Conservation (phyloP, 345 rosid species). For the Capsella bursapastoris region DNA sequence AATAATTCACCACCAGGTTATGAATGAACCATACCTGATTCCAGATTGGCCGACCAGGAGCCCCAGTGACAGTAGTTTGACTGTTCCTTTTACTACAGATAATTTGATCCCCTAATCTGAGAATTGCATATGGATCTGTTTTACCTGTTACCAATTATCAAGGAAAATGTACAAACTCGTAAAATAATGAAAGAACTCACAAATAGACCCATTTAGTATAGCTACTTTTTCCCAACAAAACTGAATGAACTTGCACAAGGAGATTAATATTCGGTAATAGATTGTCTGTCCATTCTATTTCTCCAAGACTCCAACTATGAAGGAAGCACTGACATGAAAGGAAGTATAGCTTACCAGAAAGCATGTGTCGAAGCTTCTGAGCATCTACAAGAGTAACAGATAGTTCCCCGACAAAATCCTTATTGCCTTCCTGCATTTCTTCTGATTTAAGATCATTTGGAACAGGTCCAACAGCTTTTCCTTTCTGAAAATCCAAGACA, state of each 20-base stretch:
- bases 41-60: slow-evolving; percentile 93
- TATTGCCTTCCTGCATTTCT: slow-evolving; percentile 80
- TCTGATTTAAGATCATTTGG: slow-evolving; percentile 59
- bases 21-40: slow-evolving; percentile 64
- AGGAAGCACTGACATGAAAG: not conserved
- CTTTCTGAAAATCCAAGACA: slow-evolving; percentile 86
- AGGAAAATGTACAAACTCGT: not conserved
- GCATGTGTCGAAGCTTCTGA: slow-evolving; percentile 65
- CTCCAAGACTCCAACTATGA: not conserved
- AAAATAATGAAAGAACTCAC: slow-evolving; percentile 5
- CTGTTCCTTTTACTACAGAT: slow-evolving; percentile 91
- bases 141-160: slow-evolving; percentile 57
- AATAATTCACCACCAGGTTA: slow-evolving; percentile 19
- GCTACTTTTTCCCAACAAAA: not conserved
- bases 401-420: slow-evolving; percentile 80
- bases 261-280: not conserved
- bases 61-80: slow-evolving; percentile 84
- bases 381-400: slow-evolving; percentile 93
- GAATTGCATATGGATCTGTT: slow-evolving; percentile 87
- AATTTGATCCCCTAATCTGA: slow-evolving; percentile 73
- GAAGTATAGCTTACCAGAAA: slow-evolving; percentile 58
- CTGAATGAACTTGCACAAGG: not conserved
- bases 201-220: not conserved
- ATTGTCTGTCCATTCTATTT: not conserved
- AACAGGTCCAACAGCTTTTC: slow-evolving; percentile 83